Evolutionary conservation across 2,329 filamentous ascomycete species (phyloP).

Genomic region (Beauveria caledonica): DNA sequence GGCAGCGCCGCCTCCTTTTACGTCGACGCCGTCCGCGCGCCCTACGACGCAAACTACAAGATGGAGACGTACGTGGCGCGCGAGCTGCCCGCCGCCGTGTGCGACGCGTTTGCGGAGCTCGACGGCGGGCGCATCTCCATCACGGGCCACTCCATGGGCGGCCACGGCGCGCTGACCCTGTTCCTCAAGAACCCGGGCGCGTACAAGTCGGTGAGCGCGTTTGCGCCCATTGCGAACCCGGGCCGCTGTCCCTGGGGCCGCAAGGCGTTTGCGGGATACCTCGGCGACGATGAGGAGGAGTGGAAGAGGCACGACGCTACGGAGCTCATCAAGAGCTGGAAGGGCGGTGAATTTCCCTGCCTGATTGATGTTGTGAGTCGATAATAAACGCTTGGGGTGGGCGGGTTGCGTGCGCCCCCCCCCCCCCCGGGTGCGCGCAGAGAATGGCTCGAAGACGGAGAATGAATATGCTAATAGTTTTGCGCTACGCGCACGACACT

Average conservation of each 20-base stretch:
- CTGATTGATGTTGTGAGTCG: slow-evolving; percentile 76
- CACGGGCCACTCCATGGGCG: slow-evolving; percentile 94
- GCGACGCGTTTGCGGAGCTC: slow-evolving; percentile 60
- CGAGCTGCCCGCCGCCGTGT: slow-evolving; percentile 76
- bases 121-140: slow-evolving; percentile 69
- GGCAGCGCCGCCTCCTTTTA: slow-evolving; percentile 92
- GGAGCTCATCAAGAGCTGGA: slow-evolving; percentile 73
- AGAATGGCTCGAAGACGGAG: neutral
- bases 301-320: slow-evolving; percentile 92
- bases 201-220: slow-evolving; percentile 84
- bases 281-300: slow-evolving; percentile 65
- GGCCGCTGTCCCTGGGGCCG: slow-evolving; percentile 83
- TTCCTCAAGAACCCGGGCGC: slow-evolving; percentile 85
- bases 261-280: slow-evolving; percentile 89
- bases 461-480: neutral
- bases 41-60: slow-evolving; percentile 71
- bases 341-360: slow-evolving; percentile 58
- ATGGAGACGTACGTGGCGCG: slow-evolving; percentile 92
- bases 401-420: too few relatives aligned
- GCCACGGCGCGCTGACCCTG: slow-evolving; percentile 86
- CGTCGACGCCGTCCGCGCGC: slow-evolving; percentile 70
- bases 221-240: slow-evolving; percentile 86
- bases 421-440: neutral
- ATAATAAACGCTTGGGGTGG: neutral
- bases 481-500: neutral